These are phyloP conservation scores for Colletotrichum sp. DNA, from an alignment of 2,329 filamentous ascomycete genomes.

Conservation along the genomic window DNA sequence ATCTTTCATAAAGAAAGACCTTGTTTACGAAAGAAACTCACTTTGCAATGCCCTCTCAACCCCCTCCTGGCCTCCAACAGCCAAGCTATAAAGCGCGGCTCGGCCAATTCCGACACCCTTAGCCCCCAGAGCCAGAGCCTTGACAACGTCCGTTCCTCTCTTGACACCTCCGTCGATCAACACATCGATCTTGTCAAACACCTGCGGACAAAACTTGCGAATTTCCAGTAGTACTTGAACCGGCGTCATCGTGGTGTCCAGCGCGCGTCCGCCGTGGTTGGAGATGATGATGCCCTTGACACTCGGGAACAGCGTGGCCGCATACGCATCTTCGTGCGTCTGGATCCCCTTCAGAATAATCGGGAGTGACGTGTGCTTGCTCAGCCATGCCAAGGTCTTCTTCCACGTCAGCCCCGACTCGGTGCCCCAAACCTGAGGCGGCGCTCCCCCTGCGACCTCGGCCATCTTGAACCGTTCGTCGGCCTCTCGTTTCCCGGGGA, in stretches of 20 bases:
- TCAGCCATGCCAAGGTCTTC: slow-evolving; percentile 56
- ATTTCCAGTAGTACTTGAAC: slow-evolving; percentile 55
- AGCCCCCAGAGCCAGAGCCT: slow-evolving; percentile 57
- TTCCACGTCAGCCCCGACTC: slow-evolving; percentile 58
- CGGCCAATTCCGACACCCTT: slow-evolving; percentile 59
- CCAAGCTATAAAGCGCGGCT: slow-evolving; percentile 56
- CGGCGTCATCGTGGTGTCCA: slow-evolving; percentile 40
- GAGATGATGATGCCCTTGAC: slow-evolving; percentile 60
- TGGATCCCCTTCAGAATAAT: slow-evolving; percentile 65
- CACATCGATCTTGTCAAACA: slow-evolving; percentile 54
- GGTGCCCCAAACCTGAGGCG: slow-evolving; percentile 33
- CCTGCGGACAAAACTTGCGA: slow-evolving; percentile 51
- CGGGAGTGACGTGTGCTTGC: slow-evolving; percentile 47
- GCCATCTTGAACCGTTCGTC: slow-evolving; percentile 60
- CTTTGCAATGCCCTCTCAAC: slow-evolving; percentile 60
- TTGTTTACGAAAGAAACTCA: slow-evolving; percentile 36
- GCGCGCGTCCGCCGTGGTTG: slow-evolving; percentile 63
- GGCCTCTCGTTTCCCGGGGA: slow-evolving; percentile 59
- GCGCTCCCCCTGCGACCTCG: slow-evolving; percentile 35
- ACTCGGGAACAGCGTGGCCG: slow-evolving; percentile 13
- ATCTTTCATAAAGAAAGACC: background rate
- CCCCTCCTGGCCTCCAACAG: slow-evolving; percentile 56
- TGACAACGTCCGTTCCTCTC: slow-evolving; percentile 59
- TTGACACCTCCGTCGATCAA: slow-evolving; percentile 60
- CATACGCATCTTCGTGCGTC: slow-evolving; percentile 51